phyloP scores from a whole-genome alignment of 352 stramenopile species.

The Pythium guiyangense region DNA sequence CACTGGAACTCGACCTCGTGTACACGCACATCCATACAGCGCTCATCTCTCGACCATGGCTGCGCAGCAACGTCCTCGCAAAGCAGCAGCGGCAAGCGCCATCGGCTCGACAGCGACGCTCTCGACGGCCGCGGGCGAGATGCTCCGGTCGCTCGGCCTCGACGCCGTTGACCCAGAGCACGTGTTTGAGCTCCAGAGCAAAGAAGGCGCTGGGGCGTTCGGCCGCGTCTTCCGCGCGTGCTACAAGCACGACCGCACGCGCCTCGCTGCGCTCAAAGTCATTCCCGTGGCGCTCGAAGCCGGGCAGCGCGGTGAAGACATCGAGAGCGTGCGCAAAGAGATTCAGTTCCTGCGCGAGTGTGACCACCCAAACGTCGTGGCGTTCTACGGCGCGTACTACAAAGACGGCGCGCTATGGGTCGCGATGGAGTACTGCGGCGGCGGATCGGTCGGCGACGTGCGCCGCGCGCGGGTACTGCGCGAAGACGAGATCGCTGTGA shows the following conservation, averaged over 20 bases:
- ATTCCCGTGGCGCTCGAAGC: slow-evolving; percentile 63
- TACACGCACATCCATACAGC: no score
- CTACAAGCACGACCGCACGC: slow-evolving; percentile 34
- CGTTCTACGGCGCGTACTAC: slow-evolving; percentile 77
- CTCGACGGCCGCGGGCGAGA: slow-evolving; percentile 14
- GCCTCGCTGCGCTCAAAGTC: slow-evolving; percentile 64
- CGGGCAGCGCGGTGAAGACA: slow-evolving; percentile 57
- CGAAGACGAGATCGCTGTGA: slow-evolving; percentile 75
- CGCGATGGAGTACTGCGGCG: slow-evolving; percentile 88
- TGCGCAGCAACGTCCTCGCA: no score
- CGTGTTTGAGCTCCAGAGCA: slow-evolving; percentile 66
- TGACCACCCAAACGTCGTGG: slow-evolving; percentile 72
- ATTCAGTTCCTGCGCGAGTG: slow-evolving; percentile 72
- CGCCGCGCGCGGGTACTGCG: slow-evolving; percentile 34
- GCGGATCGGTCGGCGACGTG: slow-evolving; percentile 78
- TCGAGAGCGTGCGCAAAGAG: slow-evolving; percentile 63
- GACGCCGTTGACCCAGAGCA: slow-evolving; percentile 59
- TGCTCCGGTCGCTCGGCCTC: slow-evolving; percentile 52
- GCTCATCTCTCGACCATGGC: no score
- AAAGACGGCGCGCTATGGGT: slow-evolving; percentile 85
- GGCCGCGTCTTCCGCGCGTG: slow-evolving; percentile 63
- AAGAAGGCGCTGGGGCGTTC: slow-evolving; percentile 68
- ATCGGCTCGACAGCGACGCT: slow-evolving; percentile 1
- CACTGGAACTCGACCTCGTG: no score
- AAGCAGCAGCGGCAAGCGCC: not conserved